Evolutionary conservation across 805 yeast genomes (phyloP).

Genomic region (Candida wancherniae): DNA sequence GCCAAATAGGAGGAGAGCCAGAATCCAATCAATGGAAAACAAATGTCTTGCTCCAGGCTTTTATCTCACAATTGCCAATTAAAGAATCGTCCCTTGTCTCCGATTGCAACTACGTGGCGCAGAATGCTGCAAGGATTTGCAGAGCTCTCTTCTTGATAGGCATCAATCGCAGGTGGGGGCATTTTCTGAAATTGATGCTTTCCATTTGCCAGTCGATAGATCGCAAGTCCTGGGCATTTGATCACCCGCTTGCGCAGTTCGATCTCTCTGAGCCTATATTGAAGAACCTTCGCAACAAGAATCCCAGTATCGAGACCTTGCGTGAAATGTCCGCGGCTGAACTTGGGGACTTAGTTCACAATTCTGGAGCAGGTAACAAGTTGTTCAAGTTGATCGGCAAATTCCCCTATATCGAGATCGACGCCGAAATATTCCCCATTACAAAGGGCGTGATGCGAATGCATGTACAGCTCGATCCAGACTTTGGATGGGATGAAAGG

Average conservation of each 20-base stretch:
- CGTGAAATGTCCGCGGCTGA: slow-evolving; percentile 72
- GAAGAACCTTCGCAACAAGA: slow-evolving; percentile 56
- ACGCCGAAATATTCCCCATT: slow-evolving; percentile 83
- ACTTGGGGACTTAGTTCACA: slow-evolving; percentile 86
- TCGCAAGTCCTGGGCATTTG: slow-evolving; percentile 79
- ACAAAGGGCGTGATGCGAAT: slow-evolving; percentile 82
- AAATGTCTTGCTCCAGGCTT: slow-evolving; percentile 82
- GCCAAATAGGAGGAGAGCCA: slow-evolving; percentile 75
- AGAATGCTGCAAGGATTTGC: slow-evolving; percentile 88
- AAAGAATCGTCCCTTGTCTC: slow-evolving; percentile 79
- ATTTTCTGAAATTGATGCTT: slow-evolving; percentile 65
- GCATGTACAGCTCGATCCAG: slow-evolving; percentile 64
- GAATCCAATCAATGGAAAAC: slow-evolving; percentile 83
- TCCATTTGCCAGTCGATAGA: slow-evolving; percentile 85
- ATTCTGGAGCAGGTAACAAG: slow-evolving; percentile 63
- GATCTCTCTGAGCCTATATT: slow-evolving; percentile 66
- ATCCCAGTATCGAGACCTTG: slow-evolving; percentile 64
- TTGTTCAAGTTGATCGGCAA: slow-evolving; percentile 57
- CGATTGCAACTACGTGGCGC: slow-evolving; percentile 91
- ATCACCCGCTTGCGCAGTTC: slow-evolving; percentile 87
- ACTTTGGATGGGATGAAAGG: slow-evolving; percentile 80
- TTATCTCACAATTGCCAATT: slow-evolving; percentile 67
- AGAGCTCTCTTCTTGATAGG: slow-evolving; percentile 87
- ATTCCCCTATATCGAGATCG: slow-evolving; percentile 72
- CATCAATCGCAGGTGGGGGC: slow-evolving; percentile 88